phyloP scores from a whole-genome alignment of 2,329 filamentous ascomycete genomes.

The Fusarium buharicum region DNA sequence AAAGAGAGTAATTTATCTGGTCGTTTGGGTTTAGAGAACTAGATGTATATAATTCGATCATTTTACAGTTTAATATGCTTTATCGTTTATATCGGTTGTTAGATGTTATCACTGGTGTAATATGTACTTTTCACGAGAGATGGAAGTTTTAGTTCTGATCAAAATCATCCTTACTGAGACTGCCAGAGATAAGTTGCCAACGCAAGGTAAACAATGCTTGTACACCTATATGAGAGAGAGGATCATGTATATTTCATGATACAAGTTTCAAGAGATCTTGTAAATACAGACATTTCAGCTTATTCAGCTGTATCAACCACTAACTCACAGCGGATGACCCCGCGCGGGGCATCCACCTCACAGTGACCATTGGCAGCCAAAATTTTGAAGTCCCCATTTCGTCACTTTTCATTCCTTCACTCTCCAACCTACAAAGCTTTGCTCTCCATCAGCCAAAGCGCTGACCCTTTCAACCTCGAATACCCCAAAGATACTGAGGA shows the following conservation, averaged over 20 bases:
- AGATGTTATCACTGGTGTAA: no score
- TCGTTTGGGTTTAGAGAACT: no score
- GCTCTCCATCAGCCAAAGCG: not conserved
- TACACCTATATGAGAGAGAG: no score
- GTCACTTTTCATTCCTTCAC: constrained; percentile 32
- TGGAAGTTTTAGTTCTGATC: not conserved
- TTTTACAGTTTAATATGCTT: no score
- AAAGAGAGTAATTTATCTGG: no score
- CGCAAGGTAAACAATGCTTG: no score
- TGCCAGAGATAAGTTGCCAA: not conserved
- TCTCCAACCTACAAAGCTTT: constrained; percentile 5
- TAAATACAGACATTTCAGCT: not conserved
- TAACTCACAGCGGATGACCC: constrained; percentile 40
- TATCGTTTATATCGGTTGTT: no score
- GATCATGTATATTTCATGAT: no score
- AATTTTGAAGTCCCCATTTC: constrained; percentile 40
- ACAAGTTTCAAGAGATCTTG: not conserved
- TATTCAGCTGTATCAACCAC: constrained; percentile 23
- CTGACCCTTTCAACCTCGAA: not conserved
- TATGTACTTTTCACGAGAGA: no score
- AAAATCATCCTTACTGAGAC: not conserved
- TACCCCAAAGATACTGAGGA: not conserved
- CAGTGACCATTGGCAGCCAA: constrained; percentile 18
- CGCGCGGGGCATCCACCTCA: constrained; percentile 45
- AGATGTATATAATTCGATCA: no score